Conservation (phyloP, 345 rosid species). For the Boechera stricta region DNA sequence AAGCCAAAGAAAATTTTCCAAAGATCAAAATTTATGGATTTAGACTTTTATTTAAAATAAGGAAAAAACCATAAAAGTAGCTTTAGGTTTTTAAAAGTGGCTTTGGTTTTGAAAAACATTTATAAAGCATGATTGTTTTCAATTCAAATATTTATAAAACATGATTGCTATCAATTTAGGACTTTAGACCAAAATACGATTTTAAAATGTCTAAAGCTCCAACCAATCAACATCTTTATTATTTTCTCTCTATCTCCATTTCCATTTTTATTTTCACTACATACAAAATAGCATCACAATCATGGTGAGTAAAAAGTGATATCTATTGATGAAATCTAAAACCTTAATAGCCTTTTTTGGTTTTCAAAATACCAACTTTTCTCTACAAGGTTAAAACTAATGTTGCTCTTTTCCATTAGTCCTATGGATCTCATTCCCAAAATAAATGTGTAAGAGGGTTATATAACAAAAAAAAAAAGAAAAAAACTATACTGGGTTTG, state of each 20-base stretch:
- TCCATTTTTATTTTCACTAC: neutral
- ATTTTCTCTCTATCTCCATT: neutral
- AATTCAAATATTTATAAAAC: too few relatives aligned
- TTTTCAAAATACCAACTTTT: neutral
- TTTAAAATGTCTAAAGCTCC: too few relatives aligned
- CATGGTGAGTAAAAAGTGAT: slow-evolving; percentile 18
- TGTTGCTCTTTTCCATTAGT: neutral
- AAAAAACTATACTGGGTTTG: neutral
- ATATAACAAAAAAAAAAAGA: neutral
- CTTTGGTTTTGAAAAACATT: too few relatives aligned
- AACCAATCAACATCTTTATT: neutral
- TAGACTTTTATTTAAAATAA: too few relatives aligned
- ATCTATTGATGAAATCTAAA: slow-evolving; percentile 20
- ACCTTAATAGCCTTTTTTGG: neutral
- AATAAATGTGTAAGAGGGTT: neutral
- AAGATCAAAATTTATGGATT: too few relatives aligned
- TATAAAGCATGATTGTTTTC: too few relatives aligned
- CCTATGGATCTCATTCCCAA: slow-evolving; percentile 19
- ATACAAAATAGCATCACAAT: slow-evolving; percentile 15
- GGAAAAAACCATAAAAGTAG: too few relatives aligned
- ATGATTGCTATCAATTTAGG: too few relatives aligned
- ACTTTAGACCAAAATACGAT: too few relatives aligned
- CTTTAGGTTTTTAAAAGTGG: too few relatives aligned
- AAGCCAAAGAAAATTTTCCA: too few relatives aligned
- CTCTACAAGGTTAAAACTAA: neutral